A percentile compares a stretch with the other conserved stretches of the same genome.
Conservation (phyloP, 148 eudicot genomes). For the Gaultheria prostrata region DNA sequence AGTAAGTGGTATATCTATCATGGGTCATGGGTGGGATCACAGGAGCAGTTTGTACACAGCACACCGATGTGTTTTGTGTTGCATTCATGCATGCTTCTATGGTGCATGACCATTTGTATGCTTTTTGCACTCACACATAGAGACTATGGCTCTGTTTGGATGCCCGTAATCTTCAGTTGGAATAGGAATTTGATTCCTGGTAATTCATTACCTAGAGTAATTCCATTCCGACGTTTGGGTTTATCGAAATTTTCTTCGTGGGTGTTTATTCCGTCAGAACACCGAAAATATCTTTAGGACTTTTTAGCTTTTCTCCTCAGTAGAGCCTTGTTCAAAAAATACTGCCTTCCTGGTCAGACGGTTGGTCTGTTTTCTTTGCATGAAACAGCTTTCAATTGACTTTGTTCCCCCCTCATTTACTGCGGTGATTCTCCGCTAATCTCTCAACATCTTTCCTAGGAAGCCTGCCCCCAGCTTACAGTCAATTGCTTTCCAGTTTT, state of each 20-base stretch:
- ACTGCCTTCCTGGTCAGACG: slow-evolving; percentile 13
- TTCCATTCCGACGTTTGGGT: not conserved
- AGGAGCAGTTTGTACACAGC: slow-evolving; percentile 5
- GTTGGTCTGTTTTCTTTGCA: not conserved
- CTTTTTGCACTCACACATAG: not conserved
- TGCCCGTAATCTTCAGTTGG: too few relatives aligned
- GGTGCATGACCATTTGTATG: not conserved
- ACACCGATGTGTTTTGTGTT: not conserved
- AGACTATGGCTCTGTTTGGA: too few relatives aligned
- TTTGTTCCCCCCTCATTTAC: slow-evolving; percentile 8
- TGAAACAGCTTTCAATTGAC: not conserved
- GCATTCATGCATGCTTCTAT: not conserved
- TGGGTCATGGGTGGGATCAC: slow-evolving; percentile 1
- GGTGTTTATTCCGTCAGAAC: not conserved
- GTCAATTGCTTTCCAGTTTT: slow-evolving; percentile 6
- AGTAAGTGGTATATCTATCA: slow-evolving; percentile 13
- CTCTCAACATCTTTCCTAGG: not conserved
- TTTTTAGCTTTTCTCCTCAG: not conserved
- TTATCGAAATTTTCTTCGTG: not conserved
- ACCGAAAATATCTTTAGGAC: not conserved
- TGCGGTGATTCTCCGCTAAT: not conserved
- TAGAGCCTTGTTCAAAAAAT: not conserved
- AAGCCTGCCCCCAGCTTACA: not conserved
- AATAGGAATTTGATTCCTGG: too few relatives aligned
- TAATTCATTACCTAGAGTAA: too few relatives aligned